phyloP scores from a whole-genome alignment of 2,329 filamentous ascomycete genomes.

The Helotiales sp. region DNA sequence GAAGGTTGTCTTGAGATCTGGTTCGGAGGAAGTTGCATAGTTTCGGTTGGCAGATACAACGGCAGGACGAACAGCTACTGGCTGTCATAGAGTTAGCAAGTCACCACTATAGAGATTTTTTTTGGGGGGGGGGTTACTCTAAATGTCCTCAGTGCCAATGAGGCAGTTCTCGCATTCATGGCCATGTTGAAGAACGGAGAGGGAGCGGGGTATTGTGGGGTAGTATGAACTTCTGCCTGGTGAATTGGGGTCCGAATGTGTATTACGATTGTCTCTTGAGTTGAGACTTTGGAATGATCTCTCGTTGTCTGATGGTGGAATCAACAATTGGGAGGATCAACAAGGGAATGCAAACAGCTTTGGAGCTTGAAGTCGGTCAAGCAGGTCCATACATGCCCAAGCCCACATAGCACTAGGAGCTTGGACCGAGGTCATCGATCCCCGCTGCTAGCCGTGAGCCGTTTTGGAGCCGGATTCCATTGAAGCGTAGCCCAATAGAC shows the following conservation, averaged over 20 bases:
- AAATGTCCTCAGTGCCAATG: constrained; percentile 66
- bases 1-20: constrained; percentile 87
- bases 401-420: not conserved
- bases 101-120: constrained; percentile 23
- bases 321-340: constrained; percentile 3
- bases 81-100: constrained; percentile 30
- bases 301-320: not conserved
- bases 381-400: constrained; percentile 1
- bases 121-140: constrained; percentile 55
- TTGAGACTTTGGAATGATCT: too few species aligned
- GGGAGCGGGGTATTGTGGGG: constrained; percentile 36
- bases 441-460: constrained; percentile 8
- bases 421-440: constrained; percentile 6
- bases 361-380: constrained; percentile 12
- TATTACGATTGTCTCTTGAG: not conserved
- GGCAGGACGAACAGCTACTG: constrained; percentile 42
- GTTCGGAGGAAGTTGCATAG: constrained; percentile 80
- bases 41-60: constrained; percentile 51
- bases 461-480: not conserved
- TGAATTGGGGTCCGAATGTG: not conserved
- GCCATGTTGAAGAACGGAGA: constrained; percentile 57
- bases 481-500: constrained; percentile 23
- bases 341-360: constrained; percentile 8
- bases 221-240: constrained; percentile 16
- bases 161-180: constrained; percentile 64